Conservation (phyloP, 331 rosid genomes). For the Dryas integrifolia region DNA sequence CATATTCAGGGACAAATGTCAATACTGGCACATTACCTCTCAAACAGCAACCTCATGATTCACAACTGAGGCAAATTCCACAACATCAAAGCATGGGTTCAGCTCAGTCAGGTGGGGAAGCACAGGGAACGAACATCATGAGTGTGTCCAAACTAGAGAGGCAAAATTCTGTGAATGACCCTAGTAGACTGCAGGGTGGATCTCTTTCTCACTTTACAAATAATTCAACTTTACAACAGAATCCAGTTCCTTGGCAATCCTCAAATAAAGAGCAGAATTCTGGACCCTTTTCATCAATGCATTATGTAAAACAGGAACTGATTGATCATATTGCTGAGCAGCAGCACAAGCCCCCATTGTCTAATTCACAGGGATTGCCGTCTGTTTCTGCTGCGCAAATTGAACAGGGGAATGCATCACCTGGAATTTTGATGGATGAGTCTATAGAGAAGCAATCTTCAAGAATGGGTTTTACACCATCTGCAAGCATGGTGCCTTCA, state of each 20-base stretch:
- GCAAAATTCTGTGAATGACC: conserved; percentile 52
- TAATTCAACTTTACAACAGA: conserved; percentile 56
- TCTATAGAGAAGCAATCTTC: conserved; percentile 46
- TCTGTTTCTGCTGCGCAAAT: conserved; percentile 50
- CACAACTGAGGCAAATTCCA: conserved; percentile 64
- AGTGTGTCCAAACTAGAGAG: conserved; percentile 56
- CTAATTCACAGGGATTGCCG: conserved; percentile 60
- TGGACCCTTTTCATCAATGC: conserved; percentile 43
- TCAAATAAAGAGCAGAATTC: conserved; percentile 60
- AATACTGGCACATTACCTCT: conserved; percentile 52
- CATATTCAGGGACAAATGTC: conserved; percentile 59
- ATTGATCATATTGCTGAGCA: conserved; percentile 62
- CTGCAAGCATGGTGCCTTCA: conserved; percentile 31
- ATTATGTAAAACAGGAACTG: conserved; percentile 66
- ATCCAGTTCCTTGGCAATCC: conserved; percentile 63
- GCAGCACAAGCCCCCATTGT: conserved; percentile 52
- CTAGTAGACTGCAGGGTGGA: conserved; percentile 66
- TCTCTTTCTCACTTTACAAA: conserved; percentile 46
- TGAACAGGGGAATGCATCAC: conserved; percentile 55
- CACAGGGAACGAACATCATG: conserved; percentile 43
- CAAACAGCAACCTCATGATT: conserved; percentile 63
- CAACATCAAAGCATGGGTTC: conserved; percentile 57
- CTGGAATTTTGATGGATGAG: conserved; percentile 57
- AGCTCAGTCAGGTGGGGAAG: conserved; percentile 55
- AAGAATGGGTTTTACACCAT: conserved; percentile 54